Base-by-base conservation (phyloP, 768 basidiomycete species). In the Boletus reticuloceps region DNA sequence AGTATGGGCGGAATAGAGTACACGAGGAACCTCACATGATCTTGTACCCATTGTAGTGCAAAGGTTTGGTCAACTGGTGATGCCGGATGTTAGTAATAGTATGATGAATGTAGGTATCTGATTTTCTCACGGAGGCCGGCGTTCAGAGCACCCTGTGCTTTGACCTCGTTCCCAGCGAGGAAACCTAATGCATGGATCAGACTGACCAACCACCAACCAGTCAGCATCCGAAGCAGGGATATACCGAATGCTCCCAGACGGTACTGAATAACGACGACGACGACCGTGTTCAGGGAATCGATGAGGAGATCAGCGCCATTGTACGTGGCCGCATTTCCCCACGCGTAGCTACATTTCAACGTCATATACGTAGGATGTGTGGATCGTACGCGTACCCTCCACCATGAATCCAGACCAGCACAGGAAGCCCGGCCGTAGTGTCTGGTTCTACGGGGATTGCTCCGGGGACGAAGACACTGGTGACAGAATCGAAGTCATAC, bases 371-470 rank as follows among this genome's bases (percentile, higher is more conserved):
- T 20, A 12, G 6, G 9, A 16, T 5, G 29, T 13, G 17, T 2
- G 4, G 5, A 39, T 42, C 5, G 20, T 25, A 31, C 1, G 2
- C 62, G 19, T 50, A 69, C 69, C 69, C 72, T 58, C 72, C 74
- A 29, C 74, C 74, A 31, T 75, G 74, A 46, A 75, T 69, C 65
- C 67, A 75, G 11, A 74, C 62, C 22, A 75, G 41, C 11, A 74
- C 72, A 7, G 74, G 74, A 10, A 69, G 56, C 19, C 51, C 53
- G 2, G 51, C 48, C 2, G 25, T 13, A 10, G 36, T 20, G 20
- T 40, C 17, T 8, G 58, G 43, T n/a, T 53, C 36, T n/a, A 29
- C 5, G 16, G 48, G 34, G 0, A 61, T 50, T 22, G 10, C 39
- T 37, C 63, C 62, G 0, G 63, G 55, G 0, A 58, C 22, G 43